Conservation (phyloP, 2,329 filamentous ascomycete genomes). For the Diaporthe capsici region DNA sequence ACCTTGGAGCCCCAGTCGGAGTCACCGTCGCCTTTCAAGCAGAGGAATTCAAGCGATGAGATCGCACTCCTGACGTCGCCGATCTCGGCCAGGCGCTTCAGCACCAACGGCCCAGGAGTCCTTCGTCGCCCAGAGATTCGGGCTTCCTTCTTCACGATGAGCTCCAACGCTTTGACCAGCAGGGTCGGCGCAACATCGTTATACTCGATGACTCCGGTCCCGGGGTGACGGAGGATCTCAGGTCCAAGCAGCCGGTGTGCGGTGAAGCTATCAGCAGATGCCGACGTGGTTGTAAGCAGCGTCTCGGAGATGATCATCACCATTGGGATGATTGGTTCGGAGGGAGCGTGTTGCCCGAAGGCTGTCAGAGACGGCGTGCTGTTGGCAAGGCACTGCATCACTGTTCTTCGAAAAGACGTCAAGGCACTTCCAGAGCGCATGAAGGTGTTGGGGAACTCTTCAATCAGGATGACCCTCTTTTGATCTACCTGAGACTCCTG, state of each 20-base stretch:
- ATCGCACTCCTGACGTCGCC: slow-evolving; percentile 95
- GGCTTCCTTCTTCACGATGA: slow-evolving; percentile 88
- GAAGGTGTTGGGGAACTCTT: slow-evolving; percentile 87
- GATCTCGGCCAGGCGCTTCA: slow-evolving; percentile 85
- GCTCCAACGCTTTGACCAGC: slow-evolving; percentile 85
- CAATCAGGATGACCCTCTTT: slow-evolving; percentile 78
- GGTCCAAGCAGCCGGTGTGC: slow-evolving; percentile 90
- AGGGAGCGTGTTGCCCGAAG: slow-evolving; percentile 58
- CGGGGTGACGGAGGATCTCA: slow-evolving; percentile 85
- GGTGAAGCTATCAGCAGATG: slow-evolving; percentile 91
- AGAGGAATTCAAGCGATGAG: slow-evolving; percentile 92
- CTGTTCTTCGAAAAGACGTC: slow-evolving; percentile 79
- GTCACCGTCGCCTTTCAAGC: slow-evolving; percentile 82
- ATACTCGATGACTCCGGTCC: slow-evolving; percentile 87
- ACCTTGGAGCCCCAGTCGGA: slow-evolving; percentile 83
- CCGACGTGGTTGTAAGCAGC: slow-evolving; percentile 85
- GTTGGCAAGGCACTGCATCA: slow-evolving; percentile 81
- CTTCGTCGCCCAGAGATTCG: slow-evolving; percentile 80
- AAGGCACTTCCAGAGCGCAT: slow-evolving; percentile 75
- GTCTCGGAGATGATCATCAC: slow-evolving; percentile 95
- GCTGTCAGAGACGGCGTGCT: slow-evolving; percentile 70
- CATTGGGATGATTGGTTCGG: slow-evolving; percentile 75
- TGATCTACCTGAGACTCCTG: slow-evolving; percentile 22
- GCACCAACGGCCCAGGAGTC: slow-evolving; percentile 82
- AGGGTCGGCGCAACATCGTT: slow-evolving; percentile 91